Conservation (phyloP, 2,329 filamentous ascomycete genomes). For the Penicillium nordicum region DNA sequence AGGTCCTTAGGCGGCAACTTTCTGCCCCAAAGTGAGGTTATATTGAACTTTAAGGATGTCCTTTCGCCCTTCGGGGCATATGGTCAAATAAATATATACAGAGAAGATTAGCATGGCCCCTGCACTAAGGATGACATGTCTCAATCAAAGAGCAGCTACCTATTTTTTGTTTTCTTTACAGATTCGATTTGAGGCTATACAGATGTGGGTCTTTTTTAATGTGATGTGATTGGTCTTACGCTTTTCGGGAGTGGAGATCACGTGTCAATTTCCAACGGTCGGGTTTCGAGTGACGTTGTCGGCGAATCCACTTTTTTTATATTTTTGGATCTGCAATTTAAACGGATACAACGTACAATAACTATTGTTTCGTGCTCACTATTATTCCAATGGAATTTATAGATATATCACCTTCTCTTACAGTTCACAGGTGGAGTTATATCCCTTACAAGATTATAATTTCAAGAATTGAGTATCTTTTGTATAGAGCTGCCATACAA, state of each 20-base stretch:
- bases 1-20: neutral
- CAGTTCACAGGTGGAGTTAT: too few relatives aligned
- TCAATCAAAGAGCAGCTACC: conserved; percentile 74
- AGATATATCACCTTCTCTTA: fast-evolving
- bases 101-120: conserved; percentile 81
- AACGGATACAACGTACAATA: too few relatives aligned
- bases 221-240: neutral
- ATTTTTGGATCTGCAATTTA: neutral
- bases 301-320: neutral
- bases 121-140: conserved; percentile 91
- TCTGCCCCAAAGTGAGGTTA: neutral
- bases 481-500: too few relatives aligned
- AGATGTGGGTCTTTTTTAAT: neutral
- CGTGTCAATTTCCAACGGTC: fast-evolving
- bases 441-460: too few relatives aligned
- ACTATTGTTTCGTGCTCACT: neutral
- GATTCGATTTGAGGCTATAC: neutral
- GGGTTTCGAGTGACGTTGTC: neutral
- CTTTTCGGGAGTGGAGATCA: neutral
- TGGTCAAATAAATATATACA: conserved; percentile 68
- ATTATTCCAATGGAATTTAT: neutral
- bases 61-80: conserved; percentile 48
- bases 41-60: neutral
- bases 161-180: conserved; percentile 58
- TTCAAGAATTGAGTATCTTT: too few relatives aligned